Evolutionary conservation across 2,329 filamentous ascomycete genomes (phyloP).

Genomic region (Diaporthe sp.): DNA sequence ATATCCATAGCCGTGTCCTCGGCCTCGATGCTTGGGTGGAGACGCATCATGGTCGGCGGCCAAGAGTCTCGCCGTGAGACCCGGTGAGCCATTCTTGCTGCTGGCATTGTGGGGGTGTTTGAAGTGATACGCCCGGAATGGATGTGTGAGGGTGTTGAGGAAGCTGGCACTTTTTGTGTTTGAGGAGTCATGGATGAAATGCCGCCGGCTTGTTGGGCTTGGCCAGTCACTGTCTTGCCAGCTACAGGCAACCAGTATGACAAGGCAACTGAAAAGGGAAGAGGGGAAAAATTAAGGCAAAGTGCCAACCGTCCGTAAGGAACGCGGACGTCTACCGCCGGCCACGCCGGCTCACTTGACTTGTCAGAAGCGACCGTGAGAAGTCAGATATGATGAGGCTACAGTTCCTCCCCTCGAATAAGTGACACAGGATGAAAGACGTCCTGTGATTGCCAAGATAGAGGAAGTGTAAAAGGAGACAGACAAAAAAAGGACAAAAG

Average conservation of each 20-base stretch:
- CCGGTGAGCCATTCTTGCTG: conserved; percentile 21
- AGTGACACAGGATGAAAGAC: neutral
- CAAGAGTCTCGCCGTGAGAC: conserved; percentile 61
- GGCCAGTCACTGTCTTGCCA: conserved; percentile 7
- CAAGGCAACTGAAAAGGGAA: conserved; percentile 25
- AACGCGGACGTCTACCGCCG: conserved; percentile 45
- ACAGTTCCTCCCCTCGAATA: conserved; percentile 32
- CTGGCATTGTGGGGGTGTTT: conserved; percentile 26
- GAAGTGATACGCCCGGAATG: neutral
- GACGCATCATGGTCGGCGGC: conserved; percentile 65
- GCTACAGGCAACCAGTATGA: conserved; percentile 36
- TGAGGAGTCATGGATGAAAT: conserved; percentile 14
- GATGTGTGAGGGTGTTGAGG: neutral
- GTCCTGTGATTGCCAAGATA: conserved; percentile 8
- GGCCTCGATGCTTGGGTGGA: conserved; percentile 59
- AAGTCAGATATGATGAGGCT: conserved; percentile 41
- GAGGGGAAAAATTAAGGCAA: neutral
- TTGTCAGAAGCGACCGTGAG: conserved; percentile 40
- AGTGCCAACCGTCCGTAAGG: conserved; percentile 35
- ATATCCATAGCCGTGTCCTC: conserved; percentile 62
- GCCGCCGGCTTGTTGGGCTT: conserved; percentile 7
- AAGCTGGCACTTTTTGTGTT: conserved; percentile 8
- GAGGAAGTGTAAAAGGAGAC: conserved; percentile 20
- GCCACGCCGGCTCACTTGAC: conserved; percentile 50
- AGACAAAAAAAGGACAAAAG: neutral